Conservation (phyloP, 1,284 basidiomycete species). For the Vanrija sp. region DNA sequence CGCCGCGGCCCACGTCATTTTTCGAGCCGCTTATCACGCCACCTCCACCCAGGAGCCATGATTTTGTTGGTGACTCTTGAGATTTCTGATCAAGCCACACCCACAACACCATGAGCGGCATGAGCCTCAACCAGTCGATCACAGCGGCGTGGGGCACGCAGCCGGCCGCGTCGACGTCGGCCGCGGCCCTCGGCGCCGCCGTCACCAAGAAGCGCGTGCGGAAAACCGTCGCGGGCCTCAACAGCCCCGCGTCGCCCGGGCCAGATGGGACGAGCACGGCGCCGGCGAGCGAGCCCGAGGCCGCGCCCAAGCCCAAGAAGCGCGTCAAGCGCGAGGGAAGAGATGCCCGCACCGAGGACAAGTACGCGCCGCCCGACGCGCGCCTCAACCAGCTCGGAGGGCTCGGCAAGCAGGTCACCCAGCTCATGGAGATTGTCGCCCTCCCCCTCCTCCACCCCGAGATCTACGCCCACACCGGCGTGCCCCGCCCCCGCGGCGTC, state of each 20-base stretch:
- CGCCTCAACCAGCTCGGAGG: conserved; percentile 82
- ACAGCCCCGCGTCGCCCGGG: conserved; percentile 1
- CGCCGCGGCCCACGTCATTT: too few relatives aligned
- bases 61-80: too few relatives aligned
- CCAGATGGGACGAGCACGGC: conserved; percentile 8
- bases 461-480: conserved; percentile 87
- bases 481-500: conserved; percentile 89
- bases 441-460: conserved; percentile 94
- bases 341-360: conserved; percentile 16
- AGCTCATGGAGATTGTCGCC: conserved; percentile 90
- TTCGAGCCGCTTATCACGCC: too few relatives aligned
- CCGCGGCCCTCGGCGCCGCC: background rate
- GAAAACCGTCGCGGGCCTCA: conserved; percentile 14
- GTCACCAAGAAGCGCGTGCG: conserved; percentile 11
- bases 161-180: background rate
- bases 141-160: conserved; percentile 39
- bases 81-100: background rate
- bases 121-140: conserved; percentile 37
- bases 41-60: too few relatives aligned
- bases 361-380: conserved; percentile 46
- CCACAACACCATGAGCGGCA: conserved; percentile 11
- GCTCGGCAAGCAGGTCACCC: conserved; percentile 77
- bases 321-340: conserved; percentile 16
- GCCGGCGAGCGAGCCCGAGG: conserved; percentile 4
- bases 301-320: conserved; percentile 15